phyloP scores from a whole-genome alignment of 345 rosid species.

The Boechera retrofracta region DNA sequence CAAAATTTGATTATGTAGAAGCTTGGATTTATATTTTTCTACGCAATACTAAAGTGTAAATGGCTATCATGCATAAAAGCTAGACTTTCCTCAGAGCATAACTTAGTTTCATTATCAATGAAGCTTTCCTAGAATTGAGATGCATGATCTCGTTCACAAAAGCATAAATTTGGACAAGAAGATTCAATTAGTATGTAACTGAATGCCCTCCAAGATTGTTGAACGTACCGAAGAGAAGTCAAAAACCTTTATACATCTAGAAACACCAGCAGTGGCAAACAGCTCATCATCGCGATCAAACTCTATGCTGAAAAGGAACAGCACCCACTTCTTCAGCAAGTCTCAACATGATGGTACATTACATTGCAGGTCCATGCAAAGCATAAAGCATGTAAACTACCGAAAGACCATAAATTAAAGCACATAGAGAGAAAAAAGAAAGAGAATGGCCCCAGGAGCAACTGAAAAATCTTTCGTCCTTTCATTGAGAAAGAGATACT shows the following conservation, averaged over 20 bases:
- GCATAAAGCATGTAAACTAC: conserved; percentile 14
- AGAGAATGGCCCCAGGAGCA: conserved; percentile 7
- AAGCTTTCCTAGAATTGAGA: conserved; percentile 25
- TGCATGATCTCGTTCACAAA: conserved; percentile 26
- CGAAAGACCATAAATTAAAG: conserved; percentile 14
- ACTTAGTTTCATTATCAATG: conserved; percentile 12
- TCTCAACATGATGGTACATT: conserved; percentile 25
- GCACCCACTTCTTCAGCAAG: conserved; percentile 3
- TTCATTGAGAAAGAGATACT: conserved; percentile 1
- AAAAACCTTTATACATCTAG: conserved; percentile 90
- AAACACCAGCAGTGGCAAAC: conserved; percentile 99
- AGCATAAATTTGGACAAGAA: conserved; percentile 17
- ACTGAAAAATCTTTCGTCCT: not conserved
- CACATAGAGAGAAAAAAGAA: not conserved
- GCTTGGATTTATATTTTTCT: conserved; percentile 18
- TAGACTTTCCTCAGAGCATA: conserved; percentile 16
- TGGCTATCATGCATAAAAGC: conserved; percentile 28
- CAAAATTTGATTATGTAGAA: not conserved
- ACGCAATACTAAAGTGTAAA: conserved; percentile 14
- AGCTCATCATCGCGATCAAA: conserved; percentile 97
- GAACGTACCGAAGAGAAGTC: conserved; percentile 85
- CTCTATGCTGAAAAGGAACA: conserved; percentile 75
- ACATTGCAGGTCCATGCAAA: conserved; percentile 24
- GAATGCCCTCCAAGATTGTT: conserved; percentile 20
- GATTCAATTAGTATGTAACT: not conserved